Evolutionary conservation across 306 rosid genomes (phyloP).

Genomic region (Cucurbita maxima): DNA sequence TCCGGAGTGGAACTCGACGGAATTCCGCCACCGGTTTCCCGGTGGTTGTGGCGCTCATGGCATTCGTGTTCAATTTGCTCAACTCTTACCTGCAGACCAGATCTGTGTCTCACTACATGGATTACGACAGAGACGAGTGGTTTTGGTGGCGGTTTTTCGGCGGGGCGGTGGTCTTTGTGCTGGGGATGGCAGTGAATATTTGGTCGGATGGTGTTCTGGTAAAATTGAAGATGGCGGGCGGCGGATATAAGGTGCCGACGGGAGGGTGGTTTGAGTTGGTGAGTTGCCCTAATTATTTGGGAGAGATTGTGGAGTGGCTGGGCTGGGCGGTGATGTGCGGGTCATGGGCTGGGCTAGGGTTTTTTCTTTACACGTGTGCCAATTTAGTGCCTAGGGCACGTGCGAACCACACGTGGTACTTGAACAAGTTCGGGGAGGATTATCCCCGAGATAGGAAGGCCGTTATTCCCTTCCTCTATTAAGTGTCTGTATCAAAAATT

Average conservation of each 20-base stretch:
- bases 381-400: conserved; percentile 73
- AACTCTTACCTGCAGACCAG: conserved; percentile 56
- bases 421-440: conserved; percentile 71
- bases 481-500: not conserved
- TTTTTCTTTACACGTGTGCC: conserved; percentile 50
- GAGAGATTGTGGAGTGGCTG: conserved; percentile 74
- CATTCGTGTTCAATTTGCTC: conserved; percentile 38
- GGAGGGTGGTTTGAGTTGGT: conserved; percentile 64
- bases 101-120: conserved; percentile 44
- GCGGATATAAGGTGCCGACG: conserved; percentile 49
- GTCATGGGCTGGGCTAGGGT: conserved; percentile 57
- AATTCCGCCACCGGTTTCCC: conserved; percentile 29
- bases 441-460: conserved; percentile 60
- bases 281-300: conserved; percentile 67
- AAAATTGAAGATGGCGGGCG: conserved; percentile 39
- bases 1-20: not conserved
- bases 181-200: conserved; percentile 49
- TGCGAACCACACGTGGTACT: conserved; percentile 56
- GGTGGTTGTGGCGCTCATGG: conserved; percentile 31
- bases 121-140: conserved; percentile 15
- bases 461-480: conserved; percentile 65
- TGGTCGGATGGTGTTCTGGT: conserved; percentile 53
- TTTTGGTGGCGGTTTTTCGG: conserved; percentile 33
- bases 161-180: conserved; percentile 29
- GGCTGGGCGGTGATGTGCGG: conserved; percentile 79